Percentiles rank a stretch among this genome's conserved stretches.
Evolutionary conservation across 495 filamentous ascomycete genomes (phyloP).

Genomic region (Sporormia fimetaria): DNA sequence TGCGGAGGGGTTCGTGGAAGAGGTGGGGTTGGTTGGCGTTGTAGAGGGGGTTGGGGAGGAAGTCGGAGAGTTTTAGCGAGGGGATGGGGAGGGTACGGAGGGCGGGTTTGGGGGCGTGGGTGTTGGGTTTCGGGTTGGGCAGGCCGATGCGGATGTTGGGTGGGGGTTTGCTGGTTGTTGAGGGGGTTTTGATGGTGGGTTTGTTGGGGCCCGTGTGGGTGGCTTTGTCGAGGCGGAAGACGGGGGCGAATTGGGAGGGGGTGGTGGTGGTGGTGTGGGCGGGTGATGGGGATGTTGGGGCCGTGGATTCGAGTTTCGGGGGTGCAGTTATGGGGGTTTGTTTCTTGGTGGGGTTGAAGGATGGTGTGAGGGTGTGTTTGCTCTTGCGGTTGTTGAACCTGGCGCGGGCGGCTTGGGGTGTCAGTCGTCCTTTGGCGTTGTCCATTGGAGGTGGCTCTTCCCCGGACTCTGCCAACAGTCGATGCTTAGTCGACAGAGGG

Average conservation of each 20-base stretch:
- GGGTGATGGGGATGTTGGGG: no score
- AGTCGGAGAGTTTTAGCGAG: conserved; percentile 42
- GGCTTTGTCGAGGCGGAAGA: background rate
- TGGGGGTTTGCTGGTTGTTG: background rate
- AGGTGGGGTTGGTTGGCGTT: conserved; percentile 67
- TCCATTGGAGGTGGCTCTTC: conserved; percentile 7
- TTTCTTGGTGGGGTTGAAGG: conserved; percentile 1
- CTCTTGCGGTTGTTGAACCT: conserved; percentile 13
- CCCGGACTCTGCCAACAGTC: conserved; percentile 11
- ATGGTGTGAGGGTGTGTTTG: background rate
- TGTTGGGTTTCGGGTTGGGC: background rate
- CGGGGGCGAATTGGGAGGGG: background rate
- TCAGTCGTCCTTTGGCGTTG: background rate
- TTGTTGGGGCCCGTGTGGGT: no score
- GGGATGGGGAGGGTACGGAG: conserved; percentile 23
- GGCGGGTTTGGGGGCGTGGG: background rate
- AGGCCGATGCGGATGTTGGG: background rate
- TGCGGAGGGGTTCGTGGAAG: conserved; percentile 64
- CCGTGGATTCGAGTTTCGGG: background rate
- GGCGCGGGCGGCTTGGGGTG: no score
- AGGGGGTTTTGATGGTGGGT: no score
- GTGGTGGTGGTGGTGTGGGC: background rate
- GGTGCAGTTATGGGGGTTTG: background rate
- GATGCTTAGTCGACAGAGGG: background rate
- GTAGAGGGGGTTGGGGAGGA: conserved; percentile 67